phyloP scores from a whole-genome alignment of 805 yeast genomes.

The Lipomyces anomalus region DNA sequence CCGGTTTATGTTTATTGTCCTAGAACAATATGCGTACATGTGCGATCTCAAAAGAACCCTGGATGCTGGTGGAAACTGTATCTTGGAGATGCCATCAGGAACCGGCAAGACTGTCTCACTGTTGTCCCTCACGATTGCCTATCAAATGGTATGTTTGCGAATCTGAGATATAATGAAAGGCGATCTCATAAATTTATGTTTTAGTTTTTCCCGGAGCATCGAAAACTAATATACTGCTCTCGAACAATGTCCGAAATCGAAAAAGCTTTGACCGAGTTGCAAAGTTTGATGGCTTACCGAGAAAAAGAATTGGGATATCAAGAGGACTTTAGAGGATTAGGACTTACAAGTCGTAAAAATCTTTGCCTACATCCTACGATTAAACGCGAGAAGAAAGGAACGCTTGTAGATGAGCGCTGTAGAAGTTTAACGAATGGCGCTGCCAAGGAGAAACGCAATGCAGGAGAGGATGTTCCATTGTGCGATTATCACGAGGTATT shows the following conservation, averaged over 20 bases:
- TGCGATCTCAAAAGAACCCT: constrained; percentile 86
- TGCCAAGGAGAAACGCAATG: constrained; percentile 59
- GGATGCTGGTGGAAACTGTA: constrained; percentile 95
- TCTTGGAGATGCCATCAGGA: constrained; percentile 98
- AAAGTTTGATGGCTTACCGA: constrained; percentile 81
- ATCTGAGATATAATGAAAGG: not conserved
- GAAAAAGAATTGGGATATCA: constrained; percentile 73
- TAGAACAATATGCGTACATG: constrained; percentile 96
- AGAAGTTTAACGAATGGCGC: constrained; percentile 92
- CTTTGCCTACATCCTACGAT: constrained; percentile 86
- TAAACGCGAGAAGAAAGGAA: constrained; percentile 82
- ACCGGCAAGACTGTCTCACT: constrained; percentile 96
- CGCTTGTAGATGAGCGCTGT: constrained; percentile 92
- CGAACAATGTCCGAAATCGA: constrained; percentile 99
- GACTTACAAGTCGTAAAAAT: constrained; percentile 90
- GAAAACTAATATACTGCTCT: constrained; percentile 93
- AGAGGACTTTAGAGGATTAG: constrained; percentile 91
- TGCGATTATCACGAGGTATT: constrained; percentile 80
- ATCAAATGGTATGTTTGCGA: constrained; percentile 54
- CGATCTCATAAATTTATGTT: not conserved
- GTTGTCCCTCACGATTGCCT: constrained; percentile 86
- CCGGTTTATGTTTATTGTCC: not conserved
- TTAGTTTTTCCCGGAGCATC: constrained; percentile 77
- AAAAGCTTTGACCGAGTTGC: constrained; percentile 88
- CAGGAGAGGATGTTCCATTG: constrained; percentile 53